Base-by-base conservation (phyloP, 305 asterid genomes). In the Caryopteris hybrid region DNA sequence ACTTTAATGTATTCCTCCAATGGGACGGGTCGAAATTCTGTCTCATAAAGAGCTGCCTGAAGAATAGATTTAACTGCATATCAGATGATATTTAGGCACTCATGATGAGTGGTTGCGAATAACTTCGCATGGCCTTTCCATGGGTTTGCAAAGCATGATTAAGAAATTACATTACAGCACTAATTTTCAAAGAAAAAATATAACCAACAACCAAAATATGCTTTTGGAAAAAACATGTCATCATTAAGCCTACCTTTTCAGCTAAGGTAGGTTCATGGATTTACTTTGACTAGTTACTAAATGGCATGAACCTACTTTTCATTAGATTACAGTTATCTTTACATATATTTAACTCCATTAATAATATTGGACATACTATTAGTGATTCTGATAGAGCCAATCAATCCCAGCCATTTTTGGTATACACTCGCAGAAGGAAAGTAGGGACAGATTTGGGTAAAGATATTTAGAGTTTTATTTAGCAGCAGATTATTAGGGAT, bases 11-110 rank as follows among this genome's bases (percentile, higher is more conserved):
- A 91, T 75, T 95, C 98, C 84, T 85, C 98, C 82, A 95, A 74
- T 45, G 99, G 99, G 76, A 95, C 99, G 51, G 98, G 99, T 31
- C 99, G 95, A 79, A 95, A 95, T 79, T 89, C 80, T 6, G 99
- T 95, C 87, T 92, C 96, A 69, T 91, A 95, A 51, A 91, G 86
- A 64, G 99, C 96, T 47, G 98, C 99, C 99, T 94, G 79, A 78
- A 57, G 63, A 68, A 77, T 18, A 64, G 78, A 69, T 11, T 22
- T 23, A 42, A 61, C 50, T 25, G 64, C 38, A 52, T 34, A 43
- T 62, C 63, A 66, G 56, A 66, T 63, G 42, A 61, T 69, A 69
- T 45, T 31, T 38, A 41, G 13, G 41, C 61, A 45, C 22, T 56
- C 20, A 60, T 51, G 27, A 42, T 55, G 58, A 60, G 33, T 36